Evolutionary conservation across 768 basidiomycete species (phyloP).

Genomic region (Gymnopilus junonius): DNA sequence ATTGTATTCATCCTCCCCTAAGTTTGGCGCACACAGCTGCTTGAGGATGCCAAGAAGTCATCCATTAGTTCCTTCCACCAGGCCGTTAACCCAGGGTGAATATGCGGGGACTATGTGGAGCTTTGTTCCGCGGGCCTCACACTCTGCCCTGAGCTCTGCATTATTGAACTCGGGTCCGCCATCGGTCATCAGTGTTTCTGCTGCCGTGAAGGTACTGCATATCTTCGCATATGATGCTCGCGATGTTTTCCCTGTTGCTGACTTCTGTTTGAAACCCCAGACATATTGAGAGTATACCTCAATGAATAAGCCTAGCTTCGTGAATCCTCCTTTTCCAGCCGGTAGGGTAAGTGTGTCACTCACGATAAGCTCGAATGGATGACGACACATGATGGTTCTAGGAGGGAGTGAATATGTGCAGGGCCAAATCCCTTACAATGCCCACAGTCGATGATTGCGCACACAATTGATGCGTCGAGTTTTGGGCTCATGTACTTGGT

Average conservation of each 20-base stretch:
- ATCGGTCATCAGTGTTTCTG: slow-evolving; percentile 38
- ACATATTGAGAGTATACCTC: slow-evolving; percentile 34
- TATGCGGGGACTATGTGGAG: slow-evolving; percentile 33
- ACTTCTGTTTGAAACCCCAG: slow-evolving; percentile 30
- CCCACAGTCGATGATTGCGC: slow-evolving; percentile 28
- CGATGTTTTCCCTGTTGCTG: slow-evolving; percentile 32
- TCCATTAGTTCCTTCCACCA: slow-evolving; percentile 31
- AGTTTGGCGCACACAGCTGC: slow-evolving; percentile 36
- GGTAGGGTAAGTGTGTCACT: slow-evolving; percentile 38
- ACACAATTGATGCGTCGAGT: slow-evolving; percentile 28
- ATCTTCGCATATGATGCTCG: slow-evolving; percentile 23
- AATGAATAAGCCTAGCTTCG: slow-evolving; percentile 32
- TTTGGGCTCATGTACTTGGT: slow-evolving; percentile 31
- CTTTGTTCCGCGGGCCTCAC: slow-evolving; percentile 21
- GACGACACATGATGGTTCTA: slow-evolving; percentile 39
- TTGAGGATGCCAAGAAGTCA: slow-evolving; percentile 26
- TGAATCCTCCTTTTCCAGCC: slow-evolving; percentile 33
- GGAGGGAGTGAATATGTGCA: slow-evolving; percentile 34
- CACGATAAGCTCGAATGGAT: slow-evolving; percentile 11
- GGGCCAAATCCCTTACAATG: slow-evolving; percentile 34
- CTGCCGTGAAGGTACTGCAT: slow-evolving; percentile 18
- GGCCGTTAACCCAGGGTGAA: slow-evolving; percentile 46
- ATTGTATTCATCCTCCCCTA: slow-evolving; percentile 28
- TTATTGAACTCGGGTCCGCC: slow-evolving; percentile 37
- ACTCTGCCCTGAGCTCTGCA: slow-evolving; percentile 30